These are phyloP conservation scores for Coleophoma eucalyptorum DNA, from an alignment of 2,329 filamentous ascomycete species.

Conservation along the genomic window DNA sequence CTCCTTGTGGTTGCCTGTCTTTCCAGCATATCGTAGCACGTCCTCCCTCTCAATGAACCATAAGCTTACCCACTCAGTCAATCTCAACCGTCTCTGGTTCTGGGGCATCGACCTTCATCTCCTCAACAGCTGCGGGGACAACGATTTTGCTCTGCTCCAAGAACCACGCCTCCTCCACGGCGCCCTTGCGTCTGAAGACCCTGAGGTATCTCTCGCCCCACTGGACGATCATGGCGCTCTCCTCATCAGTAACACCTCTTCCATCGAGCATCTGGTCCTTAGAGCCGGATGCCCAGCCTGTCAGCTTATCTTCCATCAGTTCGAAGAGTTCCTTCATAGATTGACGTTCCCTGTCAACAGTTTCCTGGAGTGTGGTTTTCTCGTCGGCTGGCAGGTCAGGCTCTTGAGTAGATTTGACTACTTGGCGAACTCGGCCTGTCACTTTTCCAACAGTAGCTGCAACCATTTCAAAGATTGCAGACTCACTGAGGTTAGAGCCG, in stretches of 20 bases:
- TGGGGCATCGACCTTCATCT: slow-evolving; percentile 5
- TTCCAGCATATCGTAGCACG: too few relatives aligned
- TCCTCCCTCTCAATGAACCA: too few relatives aligned
- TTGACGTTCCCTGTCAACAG: slow-evolving; percentile 63
- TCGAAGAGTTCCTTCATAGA: slow-evolving; percentile 78
- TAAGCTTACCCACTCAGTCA: too few relatives aligned
- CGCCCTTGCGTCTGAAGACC: slow-evolving; percentile 76
- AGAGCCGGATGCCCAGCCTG: slow-evolving; percentile 66
- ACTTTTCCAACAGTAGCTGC: slow-evolving; percentile 88
- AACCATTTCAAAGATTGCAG: slow-evolving; percentile 86
- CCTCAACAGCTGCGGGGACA: neutral
- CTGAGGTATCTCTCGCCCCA: slow-evolving; percentile 88
- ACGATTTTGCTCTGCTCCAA: slow-evolving; percentile 30
- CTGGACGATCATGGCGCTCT: slow-evolving; percentile 62
- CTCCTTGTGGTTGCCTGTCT: too few relatives aligned
- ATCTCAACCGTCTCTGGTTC: too few relatives aligned
- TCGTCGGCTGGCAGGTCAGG: slow-evolving; percentile 48
- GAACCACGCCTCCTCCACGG: slow-evolving; percentile 75
- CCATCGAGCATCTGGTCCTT: slow-evolving; percentile 74
- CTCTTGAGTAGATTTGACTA: slow-evolving; percentile 61
- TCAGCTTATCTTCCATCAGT: slow-evolving; percentile 73
- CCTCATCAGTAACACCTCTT: slow-evolving; percentile 53
- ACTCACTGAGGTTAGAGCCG: slow-evolving; percentile 60
- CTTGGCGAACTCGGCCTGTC: slow-evolving; percentile 78
- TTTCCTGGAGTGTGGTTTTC: slow-evolving; percentile 51